Base-by-base conservation (phyloP, 495 filamentous ascomycete genomes). In the Xylaria grammica region DNA sequence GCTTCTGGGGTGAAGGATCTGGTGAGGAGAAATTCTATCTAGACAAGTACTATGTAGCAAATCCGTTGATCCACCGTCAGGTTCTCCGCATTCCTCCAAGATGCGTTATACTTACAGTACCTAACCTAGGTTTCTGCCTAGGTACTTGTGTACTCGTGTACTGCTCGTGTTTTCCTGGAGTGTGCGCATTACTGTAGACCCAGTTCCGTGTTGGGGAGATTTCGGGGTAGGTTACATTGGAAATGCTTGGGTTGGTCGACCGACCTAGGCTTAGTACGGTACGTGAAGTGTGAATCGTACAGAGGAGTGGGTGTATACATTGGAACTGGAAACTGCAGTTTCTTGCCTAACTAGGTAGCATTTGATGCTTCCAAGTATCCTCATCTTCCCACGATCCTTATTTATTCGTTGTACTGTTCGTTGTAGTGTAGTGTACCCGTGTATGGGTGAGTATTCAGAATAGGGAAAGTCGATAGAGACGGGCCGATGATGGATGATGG, bases 381-480 rank as follows among this genome's bases (percentile, higher is more conserved):
- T n/a, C 29, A 15, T 15, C 5, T 53, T 53, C 9, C 3, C 22
- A 1, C 30, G 4, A 24, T 30, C 51, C 30, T 15, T 36, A 19
- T 15, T 19, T 30, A 36, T 54, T 54, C 30, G 1, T 20, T 20
- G 1, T 46, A 20, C 44, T 20, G 7, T 3, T 19, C 2, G 19
- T 20, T 6, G 44, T 10, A 54, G 19, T 32, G 36, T 30, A 22
- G 30, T 54, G 13, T 5, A 54, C 1, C 51, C 22, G 54, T 6
- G 52, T 32, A 27, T 30, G 38, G 22, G 34, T 11, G 26, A 57
- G 36, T 44, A 52, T 30, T 32, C 38, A 13, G 55, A 50, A 60
- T 27, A 40, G 45, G 58, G 30, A 60, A 60, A 60, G 45, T 50
- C 19, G 30, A 60, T 19, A 30, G 20, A 60, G 58, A 60, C 46